Conservation (phyloP, 441 rosid species). For the Corymbia citriodora region DNA sequence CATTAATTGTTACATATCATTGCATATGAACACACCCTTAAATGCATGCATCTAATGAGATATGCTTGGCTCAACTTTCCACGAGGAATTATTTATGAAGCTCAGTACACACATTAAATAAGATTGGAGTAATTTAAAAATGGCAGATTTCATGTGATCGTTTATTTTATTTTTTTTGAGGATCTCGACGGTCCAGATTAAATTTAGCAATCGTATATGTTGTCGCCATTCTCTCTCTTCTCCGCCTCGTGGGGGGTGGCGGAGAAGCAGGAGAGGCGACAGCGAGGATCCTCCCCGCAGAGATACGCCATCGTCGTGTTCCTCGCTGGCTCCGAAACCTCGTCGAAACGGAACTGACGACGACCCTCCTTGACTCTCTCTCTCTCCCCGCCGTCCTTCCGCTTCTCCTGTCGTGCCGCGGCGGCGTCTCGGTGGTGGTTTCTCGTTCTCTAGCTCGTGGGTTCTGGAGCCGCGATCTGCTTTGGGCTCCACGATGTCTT, state of each 20-base stretch:
- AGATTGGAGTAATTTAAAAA: not conserved
- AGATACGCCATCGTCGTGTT: not conserved
- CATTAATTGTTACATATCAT: not conserved
- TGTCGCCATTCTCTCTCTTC: not conserved
- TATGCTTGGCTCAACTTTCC: too few relatives aligned
- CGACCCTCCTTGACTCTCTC: not conserved
- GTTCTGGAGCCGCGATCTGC: not conserved
- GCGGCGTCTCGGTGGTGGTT: not conserved
- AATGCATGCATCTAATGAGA: too few relatives aligned
- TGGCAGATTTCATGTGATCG: not conserved
- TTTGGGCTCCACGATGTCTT: slow-evolving; percentile 44
- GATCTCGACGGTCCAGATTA: not conserved
- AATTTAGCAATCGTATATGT: not conserved
- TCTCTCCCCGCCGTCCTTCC: not conserved
- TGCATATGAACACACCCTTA: not conserved
- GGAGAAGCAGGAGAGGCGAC: not conserved
- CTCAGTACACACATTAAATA: not conserved
- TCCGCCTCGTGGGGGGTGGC: not conserved
- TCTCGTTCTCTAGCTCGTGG: not conserved
- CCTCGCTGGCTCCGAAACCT: not conserved
- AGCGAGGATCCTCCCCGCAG: not conserved
- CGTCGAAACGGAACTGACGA: not conserved
- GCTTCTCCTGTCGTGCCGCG: not conserved
- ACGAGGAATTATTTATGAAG: not conserved
- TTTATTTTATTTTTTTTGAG: not conserved